Conservation (phyloP, 1,284 basidiomycete genomes). For the Apiotrichum sp. region DNA sequence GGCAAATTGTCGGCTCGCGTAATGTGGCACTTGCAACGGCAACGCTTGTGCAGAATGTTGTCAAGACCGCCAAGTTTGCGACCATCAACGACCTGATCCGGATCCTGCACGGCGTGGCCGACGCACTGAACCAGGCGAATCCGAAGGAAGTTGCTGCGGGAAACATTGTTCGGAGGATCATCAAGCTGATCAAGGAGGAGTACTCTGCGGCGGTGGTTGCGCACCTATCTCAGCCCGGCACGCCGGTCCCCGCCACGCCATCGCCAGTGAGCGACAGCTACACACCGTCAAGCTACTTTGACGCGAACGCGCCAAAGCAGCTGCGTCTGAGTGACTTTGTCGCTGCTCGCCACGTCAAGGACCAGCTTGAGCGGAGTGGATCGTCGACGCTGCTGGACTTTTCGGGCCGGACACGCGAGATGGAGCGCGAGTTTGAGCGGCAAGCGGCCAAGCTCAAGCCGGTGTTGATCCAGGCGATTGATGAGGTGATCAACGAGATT, state of each 20-base stretch:
- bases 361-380: conserved; percentile 40
- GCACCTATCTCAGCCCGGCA: conserved; percentile 38
- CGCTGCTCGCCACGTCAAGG: conserved; percentile 44
- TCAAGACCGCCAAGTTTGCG: conserved; percentile 76
- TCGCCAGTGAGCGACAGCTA: conserved; percentile 21
- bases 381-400: conserved; percentile 17
- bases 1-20: conserved; percentile 81
- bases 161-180: conserved; percentile 84
- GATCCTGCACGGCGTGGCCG: conserved; percentile 71
- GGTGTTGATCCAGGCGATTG: conserved; percentile 76
- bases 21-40: conserved; percentile 84
- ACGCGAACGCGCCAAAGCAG: conserved; percentile 9
- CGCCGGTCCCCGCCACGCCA: conserved; percentile 31
- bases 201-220: conserved; percentile 54
- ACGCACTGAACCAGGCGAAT: conserved; percentile 57
- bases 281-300: conserved; percentile 22
- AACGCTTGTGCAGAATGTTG: conserved; percentile 77
- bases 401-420: neutral
- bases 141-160: conserved; percentile 93
- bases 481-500: conserved; percentile 89
- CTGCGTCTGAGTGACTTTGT: conserved; percentile 45
- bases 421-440: conserved; percentile 37
- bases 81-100: conserved; percentile 86
- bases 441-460: conserved; percentile 47
- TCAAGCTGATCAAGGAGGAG: conserved; percentile 91